Base-by-base conservation (phyloP, 495 filamentous ascomycete species). In the Aeminium ludgeri region DNA sequence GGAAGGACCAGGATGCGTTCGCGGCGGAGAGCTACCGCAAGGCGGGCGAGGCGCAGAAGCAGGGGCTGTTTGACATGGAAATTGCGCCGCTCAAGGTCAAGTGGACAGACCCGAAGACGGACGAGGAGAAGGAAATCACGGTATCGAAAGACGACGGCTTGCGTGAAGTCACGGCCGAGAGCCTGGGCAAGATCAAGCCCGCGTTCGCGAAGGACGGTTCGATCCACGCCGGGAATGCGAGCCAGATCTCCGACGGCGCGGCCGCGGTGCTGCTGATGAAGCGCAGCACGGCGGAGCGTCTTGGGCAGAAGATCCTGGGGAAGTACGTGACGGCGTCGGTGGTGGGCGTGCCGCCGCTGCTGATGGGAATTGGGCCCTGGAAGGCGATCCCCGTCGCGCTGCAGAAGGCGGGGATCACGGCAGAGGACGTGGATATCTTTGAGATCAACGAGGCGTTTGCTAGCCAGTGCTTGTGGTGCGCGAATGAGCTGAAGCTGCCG, bases 391-490 rank as follows among this genome's bases (percentile, higher is more conserved):
- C 89, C 43, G 78, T 86, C 54, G 84, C 82, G 6, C 76, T 93
- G 46, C 68, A 77, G 59, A 86, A 89, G 57, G 80, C 86, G 2
- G 82, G 85, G 31, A 72, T 97, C 46, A 71, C 67, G 48, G 85
- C 81, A 63, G 80, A 87, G 34, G 89, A 96, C 47, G 84, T 97
- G 28, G 91, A 95, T 59, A 82, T 96, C 56, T 97, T 70, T 57
- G 89, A 97, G 74, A 96, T 97, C 70, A 97, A 97, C 69, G 89
- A 97, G 73, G 89, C 89, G 6, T 97, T 97, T 58, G 89, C 89
- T 12, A 78, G 71, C 40, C 89, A 97, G 69, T 94, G 85, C 54
- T 64, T 97, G 36, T 95, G 80, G 79, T 97, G 91, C 64, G 68
- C 77, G 34, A 78, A 85, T 54, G 82, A 94, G 68, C 74, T 97